phyloP scores from a whole-genome alignment of 352 stramenopile genomes.

The Hyaloperonospora arabidopsidis region DNA sequence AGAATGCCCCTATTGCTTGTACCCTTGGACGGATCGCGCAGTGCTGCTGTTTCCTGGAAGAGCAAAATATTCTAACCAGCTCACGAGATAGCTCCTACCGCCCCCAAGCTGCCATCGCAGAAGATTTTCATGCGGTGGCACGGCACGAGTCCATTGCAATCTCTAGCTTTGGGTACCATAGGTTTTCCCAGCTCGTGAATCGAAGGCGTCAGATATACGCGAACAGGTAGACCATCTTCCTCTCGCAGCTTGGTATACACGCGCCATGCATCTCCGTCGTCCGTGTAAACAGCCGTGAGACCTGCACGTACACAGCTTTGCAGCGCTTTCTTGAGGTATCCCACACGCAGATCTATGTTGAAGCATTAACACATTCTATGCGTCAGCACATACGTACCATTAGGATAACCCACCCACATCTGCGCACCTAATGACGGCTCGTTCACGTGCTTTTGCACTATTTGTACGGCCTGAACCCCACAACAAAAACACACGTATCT shows the following conservation, averaged over 20 bases:
- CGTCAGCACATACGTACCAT: not conserved
- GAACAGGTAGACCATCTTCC: constrained; percentile 46
- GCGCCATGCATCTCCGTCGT: constrained; percentile 73
- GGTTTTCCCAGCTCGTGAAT: constrained; percentile 56
- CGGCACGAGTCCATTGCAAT: constrained; percentile 46
- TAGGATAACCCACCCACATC: not conserved
- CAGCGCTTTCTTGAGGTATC: constrained; percentile 57
- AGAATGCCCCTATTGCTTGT: constrained; percentile 72
- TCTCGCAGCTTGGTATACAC: constrained; percentile 73
- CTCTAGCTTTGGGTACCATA: constrained; percentile 32
- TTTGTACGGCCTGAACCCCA: constrained; percentile 42
- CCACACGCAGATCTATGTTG: constrained; percentile 41
- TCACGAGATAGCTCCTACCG: constrained; percentile 28
- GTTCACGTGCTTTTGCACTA: constrained; percentile 65
- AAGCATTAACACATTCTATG: too few species aligned
- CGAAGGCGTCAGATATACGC: constrained; percentile 70
- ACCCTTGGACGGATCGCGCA: constrained; percentile 57
- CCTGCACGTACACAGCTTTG: constrained; percentile 62
- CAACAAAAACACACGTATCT: not conserved
- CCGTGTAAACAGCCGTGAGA: constrained; percentile 82
- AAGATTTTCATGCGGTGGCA: constrained; percentile 87
- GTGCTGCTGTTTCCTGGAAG: constrained; percentile 72
- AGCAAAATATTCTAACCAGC: not conserved
- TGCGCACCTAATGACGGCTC: constrained; percentile 52
- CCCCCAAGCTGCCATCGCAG: constrained; percentile 80